Percentiles rank a stretch among this genome's conserved stretches.
Conservation (phyloP, 441 rosid genomes). For the Oxalis stricta region DNA sequence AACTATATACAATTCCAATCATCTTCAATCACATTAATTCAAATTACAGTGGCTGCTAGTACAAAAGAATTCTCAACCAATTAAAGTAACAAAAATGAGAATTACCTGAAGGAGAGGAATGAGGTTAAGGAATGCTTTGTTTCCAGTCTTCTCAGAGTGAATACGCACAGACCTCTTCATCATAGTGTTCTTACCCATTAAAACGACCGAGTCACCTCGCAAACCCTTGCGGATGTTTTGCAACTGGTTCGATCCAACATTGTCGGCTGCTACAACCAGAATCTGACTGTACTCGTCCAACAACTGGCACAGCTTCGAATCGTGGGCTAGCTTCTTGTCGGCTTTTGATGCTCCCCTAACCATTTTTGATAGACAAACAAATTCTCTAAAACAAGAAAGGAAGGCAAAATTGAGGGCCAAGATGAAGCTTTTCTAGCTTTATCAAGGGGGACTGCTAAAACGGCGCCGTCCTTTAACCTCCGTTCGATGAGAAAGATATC, state of each 20-base stretch:
- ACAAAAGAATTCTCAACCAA: too few species aligned
- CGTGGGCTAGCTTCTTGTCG: conserved; percentile 75
- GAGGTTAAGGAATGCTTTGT: conserved; percentile 37
- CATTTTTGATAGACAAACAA: conserved; percentile 15
- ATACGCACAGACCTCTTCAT: conserved; percentile 81
- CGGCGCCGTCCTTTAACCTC: conserved; percentile 86
- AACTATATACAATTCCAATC: too few species aligned
- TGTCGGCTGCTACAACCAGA: conserved; percentile 73
- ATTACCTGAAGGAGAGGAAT: conserved; percentile 74
- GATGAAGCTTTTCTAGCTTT: conserved; percentile 42
- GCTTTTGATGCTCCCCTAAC: conserved; percentile 50
- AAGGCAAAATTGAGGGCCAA: conserved; percentile 53
- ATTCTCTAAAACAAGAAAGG: neutral
- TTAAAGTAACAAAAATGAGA: neutral
- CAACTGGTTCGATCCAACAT: conserved; percentile 89
- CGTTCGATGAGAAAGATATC: neutral
- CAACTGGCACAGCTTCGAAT: conserved; percentile 65
- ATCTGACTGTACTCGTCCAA: conserved; percentile 72
- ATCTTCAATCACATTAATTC: too few species aligned
- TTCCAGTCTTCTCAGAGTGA: conserved; percentile 70
- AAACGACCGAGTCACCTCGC: conserved; percentile 70
- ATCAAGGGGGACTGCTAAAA: conserved; percentile 77
- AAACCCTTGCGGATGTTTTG: conserved; percentile 75
- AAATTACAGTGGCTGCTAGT: too few species aligned
- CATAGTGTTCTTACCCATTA: conserved; percentile 98